Base-by-base conservation (phyloP, 2,329 filamentous ascomycete species). In the Truncatella angustata region DNA sequence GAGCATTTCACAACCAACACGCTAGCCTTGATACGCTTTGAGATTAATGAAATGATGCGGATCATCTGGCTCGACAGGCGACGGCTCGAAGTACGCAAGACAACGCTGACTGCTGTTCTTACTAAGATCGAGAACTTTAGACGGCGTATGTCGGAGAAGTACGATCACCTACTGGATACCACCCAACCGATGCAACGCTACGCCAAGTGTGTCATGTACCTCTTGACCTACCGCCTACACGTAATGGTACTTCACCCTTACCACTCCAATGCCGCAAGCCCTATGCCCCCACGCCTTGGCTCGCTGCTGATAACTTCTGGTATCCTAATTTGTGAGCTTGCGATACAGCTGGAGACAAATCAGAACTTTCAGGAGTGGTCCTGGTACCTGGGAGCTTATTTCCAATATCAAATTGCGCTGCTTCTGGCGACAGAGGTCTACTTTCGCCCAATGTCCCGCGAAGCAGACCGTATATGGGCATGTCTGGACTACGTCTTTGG, bases 401-500 rank as follows among this genome's bases (percentile, higher is more conserved):
- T 88, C 55, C 87, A 90, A 63, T 90, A 86, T 65, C 88, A 91
- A 61, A 78, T 80, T 4, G 85, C 87, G 0, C 74, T 91, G 28
- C 74, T 91, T 1, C 72, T 92, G 20, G 75, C 89, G 5, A 79
- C 82, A 20, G 87, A 91, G 63, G 70, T 90, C 4, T 87, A 84
- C 63, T 77, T 79, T 43, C 75, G 77, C 36, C 80, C 83, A 0
- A 70, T 77, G 49, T 74, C 78, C 44, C 75, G 75, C 47, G 78
- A 87, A 54, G 82, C 83, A 2, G 77, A 80, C 21, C 79, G 87
- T 7, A 87, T 90, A 53, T 90, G 88, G 87, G 71, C 73, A 30
- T 87, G 84, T 60, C 72, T 90, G 23, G 86, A 91, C 63, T 91
- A 84, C 63, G 83, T 88, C 21, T 91, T 90, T 63, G 79, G 83